Evolutionary conservation across 495 filamentous ascomycete species (phyloP).

Genomic region (Penicillium cinerascens): DNA sequence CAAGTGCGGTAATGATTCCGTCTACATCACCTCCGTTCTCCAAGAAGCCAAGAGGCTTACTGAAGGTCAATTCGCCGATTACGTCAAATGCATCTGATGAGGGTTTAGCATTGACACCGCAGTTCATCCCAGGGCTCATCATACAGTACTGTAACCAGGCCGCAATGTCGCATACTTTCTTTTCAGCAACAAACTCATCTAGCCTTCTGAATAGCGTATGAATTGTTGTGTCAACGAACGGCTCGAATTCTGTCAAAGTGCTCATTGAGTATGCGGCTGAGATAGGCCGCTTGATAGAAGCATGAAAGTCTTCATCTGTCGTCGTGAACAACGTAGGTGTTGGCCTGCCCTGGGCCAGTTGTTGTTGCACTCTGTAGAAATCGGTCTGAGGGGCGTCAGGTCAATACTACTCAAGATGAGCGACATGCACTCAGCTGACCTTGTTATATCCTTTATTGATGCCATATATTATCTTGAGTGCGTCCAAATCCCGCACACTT

Average conservation of each 20-base stretch:
- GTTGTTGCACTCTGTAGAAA: slow-evolving; percentile 29
- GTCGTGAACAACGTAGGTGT: slow-evolving; percentile 36
- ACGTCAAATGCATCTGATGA: slow-evolving; percentile 40
- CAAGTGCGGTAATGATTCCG: slow-evolving; percentile 25
- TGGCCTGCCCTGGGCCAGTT: slow-evolving; percentile 22
- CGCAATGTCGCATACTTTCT: slow-evolving; percentile 33
- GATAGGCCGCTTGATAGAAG: slow-evolving; percentile 37
- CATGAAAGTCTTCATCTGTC: slow-evolving; percentile 38
- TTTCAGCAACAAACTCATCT: slow-evolving; percentile 28
- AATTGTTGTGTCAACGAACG: slow-evolving; percentile 33
- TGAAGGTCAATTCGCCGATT: slow-evolving; percentile 37
- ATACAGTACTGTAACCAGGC: slow-evolving; percentile 41
- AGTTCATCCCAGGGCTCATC: neutral
- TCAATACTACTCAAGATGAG: neutral
- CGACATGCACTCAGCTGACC: neutral
- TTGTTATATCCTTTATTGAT: slow-evolving; percentile 19
- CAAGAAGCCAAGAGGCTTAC: slow-evolving; percentile 38
- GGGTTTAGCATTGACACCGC: neutral
- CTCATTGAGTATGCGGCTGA: slow-evolving; percentile 36
- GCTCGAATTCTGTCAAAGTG: slow-evolving; percentile 35
- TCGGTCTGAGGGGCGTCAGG: slow-evolving; percentile 8
- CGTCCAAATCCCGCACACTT: slow-evolving; percentile 45
- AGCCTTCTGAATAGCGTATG: slow-evolving; percentile 30
- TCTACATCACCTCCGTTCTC: slow-evolving; percentile 34
- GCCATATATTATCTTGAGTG: slow-evolving; percentile 25